Conservation (phyloP, 2,329 filamentous ascomycete genomes). For the Metarhizium humberi region DNA sequence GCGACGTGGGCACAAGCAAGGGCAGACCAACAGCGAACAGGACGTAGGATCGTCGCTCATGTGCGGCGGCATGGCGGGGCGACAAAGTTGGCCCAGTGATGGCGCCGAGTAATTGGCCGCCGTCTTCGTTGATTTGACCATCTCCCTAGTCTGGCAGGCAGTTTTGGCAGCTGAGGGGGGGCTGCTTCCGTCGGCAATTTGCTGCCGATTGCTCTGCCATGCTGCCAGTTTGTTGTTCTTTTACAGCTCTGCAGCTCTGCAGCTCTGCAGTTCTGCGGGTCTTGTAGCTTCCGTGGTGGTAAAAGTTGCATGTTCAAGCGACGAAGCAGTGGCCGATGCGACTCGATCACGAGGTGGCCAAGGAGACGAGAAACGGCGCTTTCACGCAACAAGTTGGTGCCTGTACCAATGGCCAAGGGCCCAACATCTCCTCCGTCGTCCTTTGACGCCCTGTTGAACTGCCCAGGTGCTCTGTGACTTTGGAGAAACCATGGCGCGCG, state of each 20-base stretch:
- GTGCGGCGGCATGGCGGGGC: background rate
- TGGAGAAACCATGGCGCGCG: background rate
- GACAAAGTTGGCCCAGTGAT: background rate
- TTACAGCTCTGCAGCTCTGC: background rate
- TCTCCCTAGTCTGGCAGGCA: background rate
- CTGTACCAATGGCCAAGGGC: no score
- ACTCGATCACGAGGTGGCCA: background rate
- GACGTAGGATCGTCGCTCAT: background rate
- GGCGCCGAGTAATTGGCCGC: constrained; percentile 7
- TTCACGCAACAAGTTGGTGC: background rate
- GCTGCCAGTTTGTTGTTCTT: background rate
- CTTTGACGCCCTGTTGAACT: no score
- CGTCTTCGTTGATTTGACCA: background rate
- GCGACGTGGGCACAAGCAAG: background rate
- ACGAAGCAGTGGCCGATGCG: background rate
- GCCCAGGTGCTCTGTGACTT: background rate
- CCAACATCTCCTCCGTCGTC: no score
- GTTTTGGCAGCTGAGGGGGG: background rate
- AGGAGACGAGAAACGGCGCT: background rate
- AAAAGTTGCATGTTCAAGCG: background rate
- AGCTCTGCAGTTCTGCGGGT: background rate
- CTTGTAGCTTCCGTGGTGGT: background rate
- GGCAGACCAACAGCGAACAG: background rate
- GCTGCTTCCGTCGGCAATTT: constrained; percentile 1
- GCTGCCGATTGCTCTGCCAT: background rate